These are phyloP conservation scores for Tylopilus rubrobrunneus DNA, from an alignment of 768 basidiomycete genomes.

Conservation along the genomic window DNA sequence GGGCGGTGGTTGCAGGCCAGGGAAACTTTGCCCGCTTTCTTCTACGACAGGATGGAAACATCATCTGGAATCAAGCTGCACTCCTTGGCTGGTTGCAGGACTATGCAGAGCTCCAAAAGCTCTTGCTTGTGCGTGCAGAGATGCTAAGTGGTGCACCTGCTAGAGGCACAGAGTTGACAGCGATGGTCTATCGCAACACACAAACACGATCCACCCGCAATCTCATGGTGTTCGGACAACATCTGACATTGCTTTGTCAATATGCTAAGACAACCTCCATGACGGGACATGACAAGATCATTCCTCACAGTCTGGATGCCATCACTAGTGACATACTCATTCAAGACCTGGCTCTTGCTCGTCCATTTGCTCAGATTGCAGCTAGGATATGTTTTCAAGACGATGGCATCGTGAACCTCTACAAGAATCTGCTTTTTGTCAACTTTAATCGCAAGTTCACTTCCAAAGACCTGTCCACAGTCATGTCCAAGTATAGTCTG, in stretches of 20 bases:
- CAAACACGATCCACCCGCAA: too few species aligned
- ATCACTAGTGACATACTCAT: background rate
- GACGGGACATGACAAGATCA: background rate
- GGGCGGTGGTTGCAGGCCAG: too few species aligned
- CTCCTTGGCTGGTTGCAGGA: too few species aligned
- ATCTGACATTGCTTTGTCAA: background rate
- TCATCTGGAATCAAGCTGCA: too few species aligned
- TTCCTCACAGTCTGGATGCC: background rate
- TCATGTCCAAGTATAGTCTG: background rate
- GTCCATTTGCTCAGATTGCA: background rate
- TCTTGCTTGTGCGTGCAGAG: too few species aligned
- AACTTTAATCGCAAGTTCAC: slow-evolving; percentile 4
- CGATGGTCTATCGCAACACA: too few species aligned
- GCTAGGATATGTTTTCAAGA: background rate
- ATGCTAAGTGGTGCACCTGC: too few species aligned
- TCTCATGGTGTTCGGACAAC: too few species aligned
- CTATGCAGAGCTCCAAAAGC: too few species aligned
- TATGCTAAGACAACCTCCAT: background rate
- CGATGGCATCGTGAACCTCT: background rate
- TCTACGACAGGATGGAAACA: too few species aligned
- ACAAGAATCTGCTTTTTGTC: slow-evolving; percentile 17
- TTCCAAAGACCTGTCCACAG: background rate
- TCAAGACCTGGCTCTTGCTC: background rate
- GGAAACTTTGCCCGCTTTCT: too few species aligned
- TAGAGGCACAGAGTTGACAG: too few species aligned